Evolutionary conservation across 2,329 filamentous ascomycete genomes (phyloP).

Genomic region (Cyphellophora attinorum): DNA sequence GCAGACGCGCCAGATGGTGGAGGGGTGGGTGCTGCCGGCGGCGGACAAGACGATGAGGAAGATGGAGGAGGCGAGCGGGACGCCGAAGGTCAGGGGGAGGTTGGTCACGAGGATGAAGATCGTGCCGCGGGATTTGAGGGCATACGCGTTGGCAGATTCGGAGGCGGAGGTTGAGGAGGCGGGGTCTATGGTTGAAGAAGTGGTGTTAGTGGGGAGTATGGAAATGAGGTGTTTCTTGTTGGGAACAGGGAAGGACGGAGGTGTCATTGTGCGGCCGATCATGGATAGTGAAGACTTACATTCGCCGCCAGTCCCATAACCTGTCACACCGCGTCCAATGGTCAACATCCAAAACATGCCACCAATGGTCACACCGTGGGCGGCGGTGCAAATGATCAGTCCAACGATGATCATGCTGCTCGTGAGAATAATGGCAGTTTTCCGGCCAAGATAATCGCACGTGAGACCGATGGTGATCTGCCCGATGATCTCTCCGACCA

Average conservation of each 20-base stretch:
- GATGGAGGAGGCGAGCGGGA: conserved; percentile 41
- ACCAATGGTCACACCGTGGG: conserved; percentile 27
- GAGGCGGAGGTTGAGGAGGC: conserved; percentile 33
- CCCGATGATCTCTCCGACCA: conserved; percentile 47
- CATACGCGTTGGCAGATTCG: conserved; percentile 41
- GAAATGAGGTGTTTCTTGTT: too few relatives aligned
- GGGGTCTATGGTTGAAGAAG: too few relatives aligned
- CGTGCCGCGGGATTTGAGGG: conserved; percentile 42
- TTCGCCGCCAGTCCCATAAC: conserved; percentile 35
- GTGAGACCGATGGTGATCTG: conserved; percentile 45
- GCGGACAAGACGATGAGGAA: conserved; percentile 41
- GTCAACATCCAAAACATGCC: conserved; percentile 45
- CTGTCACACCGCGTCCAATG: conserved; percentile 34
- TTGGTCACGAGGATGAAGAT: conserved; percentile 49
- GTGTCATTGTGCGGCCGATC: too few relatives aligned
- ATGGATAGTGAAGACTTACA: too few relatives aligned
- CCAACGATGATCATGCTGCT: conserved; percentile 39
- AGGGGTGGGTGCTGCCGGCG: conserved; percentile 32
- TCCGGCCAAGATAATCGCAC: conserved; percentile 42
- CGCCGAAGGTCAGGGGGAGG: conserved; percentile 39
- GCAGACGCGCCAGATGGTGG: conserved; percentile 40
- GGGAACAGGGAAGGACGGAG: too few relatives aligned
- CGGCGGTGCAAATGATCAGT: conserved; percentile 37
- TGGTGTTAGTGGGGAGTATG: too few relatives aligned
- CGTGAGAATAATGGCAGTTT: conserved; percentile 39